Evolutionary conservation across 2,329 filamentous ascomycete species (phyloP), one percentile per base, ranked within the genome.

Genomic region (Magnaporthiopsis rhizophila): DNA sequence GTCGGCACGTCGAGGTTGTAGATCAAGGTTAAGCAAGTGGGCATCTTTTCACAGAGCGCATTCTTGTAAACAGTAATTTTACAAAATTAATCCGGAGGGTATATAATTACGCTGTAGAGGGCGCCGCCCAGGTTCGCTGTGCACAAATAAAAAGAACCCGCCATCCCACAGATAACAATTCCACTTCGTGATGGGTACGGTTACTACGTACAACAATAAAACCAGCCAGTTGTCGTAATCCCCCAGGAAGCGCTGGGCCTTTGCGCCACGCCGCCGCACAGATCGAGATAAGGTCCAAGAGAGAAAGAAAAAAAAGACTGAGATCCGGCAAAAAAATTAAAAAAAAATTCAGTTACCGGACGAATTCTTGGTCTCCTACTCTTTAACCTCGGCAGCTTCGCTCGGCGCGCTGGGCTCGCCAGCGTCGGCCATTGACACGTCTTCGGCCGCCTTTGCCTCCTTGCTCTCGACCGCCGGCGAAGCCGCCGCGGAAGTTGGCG

Each of bases 301-400:
- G 45, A n/a, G 24, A 8, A n/a, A n/a, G n/a, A n/a, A n/a, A n/a
- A n/a, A n/a, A n/a, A n/a, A n/a, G n/a, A n/a, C n/a, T n/a, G n/a
- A n/a, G n/a, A n/a, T n/a, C n/a, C n/a, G n/a, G n/a, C n/a, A n/a
- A n/a, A n/a, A 62, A 62, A 8, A 24, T 30, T n/a, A n/a, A 61
- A 68, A 6, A 64, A 68, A 67, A 3, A 65, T 66, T 28, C 64
- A 64, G 45, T 67, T 66, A 0, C 58, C 61, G 36, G 21, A 60
- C n/a, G 18, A 38, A 21, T 21, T 60, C 26, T 24, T 26, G 12
- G 36, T n/a, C 45, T 34, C 50, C 18, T 50, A n/a, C 36, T 36
- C 58, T 53, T n/a, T 53, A n/a, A 21, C 45, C 45, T 53, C 45
- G 45, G n/a, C 45, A n/a, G 45, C 18, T n/a, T 18, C 45, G 45